Conservation (phyloP, 768 basidiomycete genomes). For the Butyriboletus loyo region DNA sequence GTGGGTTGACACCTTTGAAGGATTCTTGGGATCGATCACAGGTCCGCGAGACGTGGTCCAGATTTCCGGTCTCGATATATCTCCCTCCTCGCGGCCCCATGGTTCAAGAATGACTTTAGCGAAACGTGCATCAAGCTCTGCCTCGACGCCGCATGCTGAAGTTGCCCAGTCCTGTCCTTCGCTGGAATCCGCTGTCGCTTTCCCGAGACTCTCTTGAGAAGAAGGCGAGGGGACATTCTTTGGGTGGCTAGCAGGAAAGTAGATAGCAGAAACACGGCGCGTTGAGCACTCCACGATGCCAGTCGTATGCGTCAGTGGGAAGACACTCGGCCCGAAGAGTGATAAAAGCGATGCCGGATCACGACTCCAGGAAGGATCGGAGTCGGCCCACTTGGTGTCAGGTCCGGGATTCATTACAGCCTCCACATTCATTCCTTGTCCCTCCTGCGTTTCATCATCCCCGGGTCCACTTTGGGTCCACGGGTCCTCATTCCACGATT, state of each 20-base stretch:
- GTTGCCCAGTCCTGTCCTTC: constrained; percentile 10
- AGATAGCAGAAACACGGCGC: constrained; percentile 50
- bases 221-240: constrained; percentile 1
- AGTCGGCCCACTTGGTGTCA: constrained; percentile 13
- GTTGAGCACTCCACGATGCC: constrained; percentile 67
- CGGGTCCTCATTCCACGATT: not conserved
- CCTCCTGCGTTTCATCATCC: constrained; percentile 5
- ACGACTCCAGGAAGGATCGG: constrained; percentile 23
- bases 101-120: constrained; percentile 53
- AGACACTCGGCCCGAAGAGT: constrained; percentile 51
- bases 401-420: not conserved
- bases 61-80: constrained; percentile 37
- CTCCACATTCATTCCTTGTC: constrained; percentile 5
- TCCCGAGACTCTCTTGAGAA: not conserved
- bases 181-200: constrained; percentile 5
- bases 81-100: constrained; percentile 45
- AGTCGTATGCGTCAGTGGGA: constrained; percentile 61
- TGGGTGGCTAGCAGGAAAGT: constrained; percentile 34
- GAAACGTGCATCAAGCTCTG: constrained; percentile 44
- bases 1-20: constrained; percentile 6
- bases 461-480: constrained; percentile 12
- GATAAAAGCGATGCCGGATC: constrained; percentile 31
- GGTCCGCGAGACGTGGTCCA: constrained; percentile 37
- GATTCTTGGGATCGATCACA: constrained; percentile 26
- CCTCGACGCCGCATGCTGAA: constrained; percentile 39